A percentile compares a stretch with the other conserved stretches of the same genome.
Evolutionary conservation across 2,329 filamentous ascomycete genomes (phyloP).

Genomic region (Bimuria novae-zelandiae): DNA sequence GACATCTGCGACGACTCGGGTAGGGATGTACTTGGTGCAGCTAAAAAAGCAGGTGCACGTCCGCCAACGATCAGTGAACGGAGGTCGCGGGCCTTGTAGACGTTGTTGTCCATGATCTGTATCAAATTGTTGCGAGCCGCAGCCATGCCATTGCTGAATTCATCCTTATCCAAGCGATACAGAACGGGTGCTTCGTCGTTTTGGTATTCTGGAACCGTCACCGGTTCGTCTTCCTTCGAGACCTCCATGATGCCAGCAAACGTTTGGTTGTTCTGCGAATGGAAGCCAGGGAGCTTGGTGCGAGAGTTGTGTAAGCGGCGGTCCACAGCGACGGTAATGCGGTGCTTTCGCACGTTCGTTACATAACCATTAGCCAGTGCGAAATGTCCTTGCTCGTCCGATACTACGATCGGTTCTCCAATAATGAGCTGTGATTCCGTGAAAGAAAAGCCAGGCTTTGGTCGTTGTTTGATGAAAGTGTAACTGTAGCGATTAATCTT

Average conservation of each 20-base stretch:
- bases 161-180: constrained; percentile 94
- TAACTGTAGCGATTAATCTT: constrained; percentile 95
- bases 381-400: constrained; percentile 93
- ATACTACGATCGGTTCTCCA: constrained; percentile 94
- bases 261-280: constrained; percentile 76
- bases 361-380: constrained; percentile 92
- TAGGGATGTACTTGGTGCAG: constrained; percentile 63
- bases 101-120: constrained; percentile 82
- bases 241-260: constrained; percentile 94
- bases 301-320: constrained; percentile 85
- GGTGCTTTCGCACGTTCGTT: constrained; percentile 72
- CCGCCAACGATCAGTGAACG: constrained; percentile 81
- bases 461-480: constrained; percentile 74
- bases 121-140: constrained; percentile 92
- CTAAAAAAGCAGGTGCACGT: constrained; percentile 73
- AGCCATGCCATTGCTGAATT: constrained; percentile 98
- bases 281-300: constrained; percentile 74
- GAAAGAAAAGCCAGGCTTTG: constrained; percentile 73
- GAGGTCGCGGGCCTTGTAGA: constrained; percentile 72
- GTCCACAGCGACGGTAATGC: constrained; percentile 88
- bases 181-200: constrained; percentile 60
- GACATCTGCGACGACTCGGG: constrained; percentile 60
- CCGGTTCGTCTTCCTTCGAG: constrained; percentile 55
- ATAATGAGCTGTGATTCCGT: constrained; percentile 84
- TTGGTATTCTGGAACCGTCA: constrained; percentile 32